Conservation (phyloP, 1,139 yeast species). For the Diutina sp. region DNA sequence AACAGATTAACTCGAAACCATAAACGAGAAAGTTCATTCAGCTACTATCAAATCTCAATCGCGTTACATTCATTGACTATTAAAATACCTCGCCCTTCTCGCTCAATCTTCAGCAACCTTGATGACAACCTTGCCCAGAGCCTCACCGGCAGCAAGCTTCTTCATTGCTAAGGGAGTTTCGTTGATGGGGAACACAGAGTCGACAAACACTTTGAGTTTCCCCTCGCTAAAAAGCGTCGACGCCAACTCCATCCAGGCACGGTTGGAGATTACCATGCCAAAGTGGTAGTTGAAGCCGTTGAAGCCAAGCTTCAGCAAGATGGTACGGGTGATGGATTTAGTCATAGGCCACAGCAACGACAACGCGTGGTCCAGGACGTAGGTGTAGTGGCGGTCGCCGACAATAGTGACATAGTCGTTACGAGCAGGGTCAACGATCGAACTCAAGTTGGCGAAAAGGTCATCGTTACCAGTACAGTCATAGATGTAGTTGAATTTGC, state of each 20-base stretch:
- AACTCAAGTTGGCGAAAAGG: conserved; percentile 11
- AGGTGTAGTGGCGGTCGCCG: conserved; percentile 32
- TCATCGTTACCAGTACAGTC: conserved; percentile 19
- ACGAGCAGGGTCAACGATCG: conserved; percentile 24
- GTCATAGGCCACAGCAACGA: conserved; percentile 4
- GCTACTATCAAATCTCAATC: too few species aligned
- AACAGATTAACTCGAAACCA: too few species aligned
- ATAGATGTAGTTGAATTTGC: conserved; percentile 23
- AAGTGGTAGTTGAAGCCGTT: conserved; percentile 8
- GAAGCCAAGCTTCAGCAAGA: conserved; percentile 8
- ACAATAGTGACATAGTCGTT: conserved; percentile 26
- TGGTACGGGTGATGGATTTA: conserved; percentile 4
- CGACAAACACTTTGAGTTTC: conserved; percentile 33
- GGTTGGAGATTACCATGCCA: conserved; percentile 9
- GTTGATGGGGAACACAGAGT: conserved; percentile 36
- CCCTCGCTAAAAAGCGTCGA: conserved; percentile 29
- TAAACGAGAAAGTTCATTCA: too few species aligned
- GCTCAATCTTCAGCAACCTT: not conserved
- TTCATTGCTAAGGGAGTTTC: conserved; percentile 39
- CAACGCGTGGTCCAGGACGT: conserved; percentile 6
- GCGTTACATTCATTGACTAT: too few species aligned
- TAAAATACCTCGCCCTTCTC: too few species aligned
- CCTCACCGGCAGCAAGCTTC: conserved; percentile 29
- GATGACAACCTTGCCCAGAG: conserved; percentile 50
- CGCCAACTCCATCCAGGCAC: conserved; percentile 9